Evolutionary conservation across 768 basidiomycete genomes (phyloP), one percentile per base, ranked within the genome.

Genomic region (Boletus insuetus): DNA sequence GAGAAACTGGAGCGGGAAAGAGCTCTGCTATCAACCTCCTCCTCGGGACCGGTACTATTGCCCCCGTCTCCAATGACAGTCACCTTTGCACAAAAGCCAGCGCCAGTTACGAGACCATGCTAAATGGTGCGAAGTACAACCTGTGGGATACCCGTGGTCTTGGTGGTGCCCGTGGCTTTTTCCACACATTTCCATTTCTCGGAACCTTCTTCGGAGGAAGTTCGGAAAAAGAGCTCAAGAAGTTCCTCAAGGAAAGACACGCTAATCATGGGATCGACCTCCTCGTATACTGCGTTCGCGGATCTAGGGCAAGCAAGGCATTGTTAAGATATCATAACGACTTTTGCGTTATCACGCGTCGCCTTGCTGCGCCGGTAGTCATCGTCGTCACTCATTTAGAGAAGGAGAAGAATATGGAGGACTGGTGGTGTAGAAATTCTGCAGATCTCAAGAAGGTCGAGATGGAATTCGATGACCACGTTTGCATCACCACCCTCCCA

Each of bases 91-190:
- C 68, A n/a, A 45, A 31, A n/a, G 13, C 0, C 2, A 49, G 12
- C 20, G 6, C 34, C 17, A 6, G 32, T 34, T 63, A 67, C 19
- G 31, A 51, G 29, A 46, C 35, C 44, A 49, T 14, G 3, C 38
- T 62, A 9, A 12, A 53, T 17, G 52, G 43, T 11, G 26, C 6
- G n/a, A 20, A 10, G 41, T 64, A 54, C 31, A 39, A 17, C 3
- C 35, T 76, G 0, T 70, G 74, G 67, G 77, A 77, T 42, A 77
- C 75, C 7, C 68, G 67, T 11, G 76, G 76, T 19, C 69, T 77
- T 22, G 63, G 72, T 40, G 74, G 69, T 53, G 73, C 39, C 16
- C 46, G 48, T 24, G 46, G 9, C 12, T 50, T 68, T 53, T 38
- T 56, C 44, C 56, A 5, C 32, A 13, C 5, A 14, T 6, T 66